These are phyloP conservation scores for Salicornia ramosissima DNA, from an alignment of 148 eudicot genomes.

Conservation along the genomic window DNA sequence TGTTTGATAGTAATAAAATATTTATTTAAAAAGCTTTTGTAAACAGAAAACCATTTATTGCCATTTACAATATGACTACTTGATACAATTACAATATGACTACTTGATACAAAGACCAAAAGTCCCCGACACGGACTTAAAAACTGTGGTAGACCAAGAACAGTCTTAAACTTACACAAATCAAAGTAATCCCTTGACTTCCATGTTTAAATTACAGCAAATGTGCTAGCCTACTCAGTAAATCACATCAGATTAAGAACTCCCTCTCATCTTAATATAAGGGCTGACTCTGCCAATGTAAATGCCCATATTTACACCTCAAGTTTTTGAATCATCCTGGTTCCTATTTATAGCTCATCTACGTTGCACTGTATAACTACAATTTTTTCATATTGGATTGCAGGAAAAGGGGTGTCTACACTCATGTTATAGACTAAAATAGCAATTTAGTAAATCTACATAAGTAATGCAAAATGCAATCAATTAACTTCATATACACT, in stretches of 20 bases:
- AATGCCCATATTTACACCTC: background rate
- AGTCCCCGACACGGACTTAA: background rate
- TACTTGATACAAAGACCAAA: background rate
- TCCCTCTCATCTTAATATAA: background rate
- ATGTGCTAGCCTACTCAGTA: background rate
- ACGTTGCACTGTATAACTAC: no score
- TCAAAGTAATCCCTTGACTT: constrained; percentile 1
- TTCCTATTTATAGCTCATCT: background rate
- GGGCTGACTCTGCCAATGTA: background rate
- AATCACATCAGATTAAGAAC: no score
- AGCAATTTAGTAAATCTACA: no score
- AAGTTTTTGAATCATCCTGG: background rate
- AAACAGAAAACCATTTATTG: no score
- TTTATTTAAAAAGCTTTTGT: background rate
- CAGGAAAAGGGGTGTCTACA: background rate
- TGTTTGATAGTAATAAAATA: no score
- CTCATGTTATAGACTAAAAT: no score
- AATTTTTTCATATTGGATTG: background rate
- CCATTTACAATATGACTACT: no score
- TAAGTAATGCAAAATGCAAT: background rate
- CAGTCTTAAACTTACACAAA: background rate
- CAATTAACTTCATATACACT: background rate
- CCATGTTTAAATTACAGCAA: background rate
- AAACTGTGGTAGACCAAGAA: background rate
- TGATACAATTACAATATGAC: no score